Evolutionary conservation across 495 filamentous ascomycete genomes (phyloP).

Genomic region (Neurospora discreta): DNA sequence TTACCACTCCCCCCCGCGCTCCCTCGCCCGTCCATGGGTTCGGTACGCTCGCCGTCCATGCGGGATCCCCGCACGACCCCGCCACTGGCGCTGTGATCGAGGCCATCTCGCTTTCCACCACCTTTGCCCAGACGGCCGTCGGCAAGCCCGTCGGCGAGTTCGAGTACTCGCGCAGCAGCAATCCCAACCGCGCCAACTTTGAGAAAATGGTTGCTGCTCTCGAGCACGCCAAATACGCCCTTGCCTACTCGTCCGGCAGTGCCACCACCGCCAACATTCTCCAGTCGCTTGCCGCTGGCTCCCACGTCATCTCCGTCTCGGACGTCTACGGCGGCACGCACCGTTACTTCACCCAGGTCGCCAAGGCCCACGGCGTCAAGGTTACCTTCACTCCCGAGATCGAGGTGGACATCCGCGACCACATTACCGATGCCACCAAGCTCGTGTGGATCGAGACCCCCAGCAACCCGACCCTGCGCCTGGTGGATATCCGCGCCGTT

Average conservation of each 20-base stretch:
- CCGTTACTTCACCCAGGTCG: conserved; percentile 97
- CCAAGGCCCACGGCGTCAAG: conserved; percentile 82
- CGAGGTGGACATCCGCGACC: conserved; percentile 68
- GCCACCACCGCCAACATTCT: conserved; percentile 88
- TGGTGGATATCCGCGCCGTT: conserved; percentile 86
- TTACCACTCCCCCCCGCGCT: conserved; percentile 32
- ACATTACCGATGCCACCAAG: conserved; percentile 85
- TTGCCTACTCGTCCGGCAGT: conserved; percentile 91
- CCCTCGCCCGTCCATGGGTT: conserved; percentile 48
- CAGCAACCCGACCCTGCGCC: conserved; percentile 80
- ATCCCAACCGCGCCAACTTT: conserved; percentile 91
- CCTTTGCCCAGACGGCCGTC: conserved; percentile 76
- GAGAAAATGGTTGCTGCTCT: conserved; percentile 84
- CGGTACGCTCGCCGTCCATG: conserved; percentile 89
- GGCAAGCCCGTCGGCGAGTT: conserved; percentile 76
- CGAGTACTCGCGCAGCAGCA: conserved; percentile 85
- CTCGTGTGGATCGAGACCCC: conserved; percentile 96
- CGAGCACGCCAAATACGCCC: conserved; percentile 82
- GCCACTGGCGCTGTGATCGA: conserved; percentile 90
- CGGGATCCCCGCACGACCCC: conserved; percentile 81
- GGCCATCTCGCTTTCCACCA: conserved; percentile 89
- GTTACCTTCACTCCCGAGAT: conserved; percentile 90
- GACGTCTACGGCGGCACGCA: conserved; percentile 98
- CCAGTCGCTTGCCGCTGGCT: conserved; percentile 83
- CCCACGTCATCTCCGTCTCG: conserved; percentile 89